These are phyloP conservation scores for Stylonectria norvegica DNA, from an alignment of 2,329 filamentous ascomycete genomes.

Conservation along the genomic window DNA sequence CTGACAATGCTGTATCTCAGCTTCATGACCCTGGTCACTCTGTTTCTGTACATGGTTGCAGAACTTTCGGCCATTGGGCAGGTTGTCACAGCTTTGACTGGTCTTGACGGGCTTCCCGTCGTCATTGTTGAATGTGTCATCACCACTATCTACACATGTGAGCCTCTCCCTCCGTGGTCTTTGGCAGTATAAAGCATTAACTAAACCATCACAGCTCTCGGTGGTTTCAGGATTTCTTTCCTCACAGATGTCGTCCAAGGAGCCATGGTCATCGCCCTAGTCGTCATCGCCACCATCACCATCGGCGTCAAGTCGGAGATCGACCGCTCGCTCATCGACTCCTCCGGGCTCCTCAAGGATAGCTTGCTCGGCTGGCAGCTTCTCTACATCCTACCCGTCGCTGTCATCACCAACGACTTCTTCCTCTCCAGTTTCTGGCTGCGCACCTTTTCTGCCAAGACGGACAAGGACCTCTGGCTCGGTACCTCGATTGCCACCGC, in stretches of 20 bases:
- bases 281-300: conserved; percentile 74
- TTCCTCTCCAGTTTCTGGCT: conserved; percentile 84
- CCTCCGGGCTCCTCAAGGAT: conserved; percentile 65
- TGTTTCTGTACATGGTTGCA: conserved; percentile 84
- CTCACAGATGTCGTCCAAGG: conserved; percentile 81
- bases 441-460: conserved; percentile 75
- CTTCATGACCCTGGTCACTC: conserved; percentile 72
- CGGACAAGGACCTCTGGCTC: conserved; percentile 73
- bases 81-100: conserved; percentile 70
- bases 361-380: conserved; percentile 79
- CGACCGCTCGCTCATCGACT: conserved; percentile 62
- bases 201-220: conserved; percentile 55
- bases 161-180: conserved; percentile 16
- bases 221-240: conserved; percentile 81
- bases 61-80: conserved; percentile 80
- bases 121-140: conserved; percentile 75
- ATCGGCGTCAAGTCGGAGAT: conserved; percentile 73
- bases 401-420: conserved; percentile 80
- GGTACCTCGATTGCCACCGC: conserved; percentile 67
- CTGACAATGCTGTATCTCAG: conserved; percentile 70
- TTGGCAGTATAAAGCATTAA: not conserved
- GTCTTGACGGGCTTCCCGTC: conserved; percentile 68
- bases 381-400: conserved; percentile 78
- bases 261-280: conserved; percentile 69
- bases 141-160: conserved; percentile 81